These are phyloP conservation scores for Ammopiptanthus mongolicus DNA, from an alignment of 306 rosid genomes.

Conservation along the genomic window DNA sequence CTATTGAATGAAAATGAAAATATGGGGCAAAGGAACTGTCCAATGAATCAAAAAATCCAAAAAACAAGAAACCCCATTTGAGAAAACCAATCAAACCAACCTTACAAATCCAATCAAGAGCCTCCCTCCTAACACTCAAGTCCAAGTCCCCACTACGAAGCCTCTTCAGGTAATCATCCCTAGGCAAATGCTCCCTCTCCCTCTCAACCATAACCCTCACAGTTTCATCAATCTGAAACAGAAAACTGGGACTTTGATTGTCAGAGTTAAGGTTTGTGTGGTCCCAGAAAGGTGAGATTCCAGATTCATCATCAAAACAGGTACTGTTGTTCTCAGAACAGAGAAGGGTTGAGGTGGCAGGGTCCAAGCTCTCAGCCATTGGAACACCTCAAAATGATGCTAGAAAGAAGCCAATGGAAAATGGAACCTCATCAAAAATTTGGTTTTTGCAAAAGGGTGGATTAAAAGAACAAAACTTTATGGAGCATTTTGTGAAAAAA, in stretches of 20 bases:
- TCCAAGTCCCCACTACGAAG: conserved; percentile 71
- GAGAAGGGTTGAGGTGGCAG: conserved; percentile 44
- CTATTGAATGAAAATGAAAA: conserved; percentile 11
- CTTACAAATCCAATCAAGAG: conserved; percentile 95
- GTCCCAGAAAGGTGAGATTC: conserved; percentile 32
- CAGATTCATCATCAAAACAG: conserved; percentile 46
- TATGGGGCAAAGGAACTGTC: not conserved
- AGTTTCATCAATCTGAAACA: conserved; percentile 49
- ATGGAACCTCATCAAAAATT: conserved; percentile 38
- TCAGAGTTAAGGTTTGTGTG: conserved; percentile 19
- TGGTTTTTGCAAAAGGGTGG: conserved; percentile 2
- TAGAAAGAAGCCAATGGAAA: conserved; percentile 17
- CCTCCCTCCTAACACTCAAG: conserved; percentile 59
- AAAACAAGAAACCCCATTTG: conserved; percentile 16
- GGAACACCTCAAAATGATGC: conserved; percentile 28
- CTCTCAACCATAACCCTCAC: conserved; percentile 55
- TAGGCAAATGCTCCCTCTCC: conserved; percentile 72
- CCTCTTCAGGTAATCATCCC: conserved; percentile 63
- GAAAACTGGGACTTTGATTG: conserved; percentile 23
- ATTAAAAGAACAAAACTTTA: conserved; percentile 31
- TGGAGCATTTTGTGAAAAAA: not conserved
- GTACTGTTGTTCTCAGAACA: conserved; percentile 50
- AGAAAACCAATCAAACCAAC: conserved; percentile 41
- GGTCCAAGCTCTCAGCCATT: conserved; percentile 63
- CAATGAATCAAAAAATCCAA: conserved; percentile 21